Conservation (phyloP, 345 rosid genomes). For the Acer negundo region DNA sequence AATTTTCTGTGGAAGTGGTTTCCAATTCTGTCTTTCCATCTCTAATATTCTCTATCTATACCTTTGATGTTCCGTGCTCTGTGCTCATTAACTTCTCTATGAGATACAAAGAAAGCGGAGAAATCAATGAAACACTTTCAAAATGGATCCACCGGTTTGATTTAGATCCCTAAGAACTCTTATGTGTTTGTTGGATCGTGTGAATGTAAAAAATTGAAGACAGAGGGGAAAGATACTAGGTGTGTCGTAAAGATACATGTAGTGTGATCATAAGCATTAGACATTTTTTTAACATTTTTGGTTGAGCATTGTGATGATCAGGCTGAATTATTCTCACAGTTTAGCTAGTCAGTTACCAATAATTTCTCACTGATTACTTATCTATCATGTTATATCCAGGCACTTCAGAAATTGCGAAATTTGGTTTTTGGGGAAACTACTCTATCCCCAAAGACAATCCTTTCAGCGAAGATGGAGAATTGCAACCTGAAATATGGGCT, state of each 20-base stretch:
- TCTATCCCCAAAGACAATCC: conserved; percentile 78
- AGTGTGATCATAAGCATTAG: background rate
- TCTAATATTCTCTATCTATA: no score
- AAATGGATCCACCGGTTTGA: no score
- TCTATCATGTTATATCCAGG: conserved; percentile 37
- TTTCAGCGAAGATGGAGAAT: conserved; percentile 43
- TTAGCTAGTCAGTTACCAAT: conserved; percentile 1
- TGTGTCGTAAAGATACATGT: background rate
- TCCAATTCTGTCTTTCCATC: no score
- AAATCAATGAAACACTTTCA: background rate
- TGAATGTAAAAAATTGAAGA: no score
- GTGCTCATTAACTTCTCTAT: no score
- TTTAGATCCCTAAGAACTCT: background rate
- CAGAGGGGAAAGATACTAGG: no score
- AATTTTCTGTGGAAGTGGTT: no score
- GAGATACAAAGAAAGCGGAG: background rate
- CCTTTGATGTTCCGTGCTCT: background rate
- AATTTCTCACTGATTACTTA: conserved; percentile 2
- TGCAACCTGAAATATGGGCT: conserved; percentile 78
- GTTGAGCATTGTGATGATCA: background rate
- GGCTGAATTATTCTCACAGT: conserved; percentile 2
- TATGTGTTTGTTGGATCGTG: no score
- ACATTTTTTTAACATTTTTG: background rate
- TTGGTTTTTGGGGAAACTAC: conserved; percentile 82
- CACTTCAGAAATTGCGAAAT: conserved; percentile 47